A percentile compares a stretch with the other conserved stretches of the same genome.
Conservation (phyloP, 1,284 basidiomycete species). For the Cutaneotrichosporon spelunceum region DNA sequence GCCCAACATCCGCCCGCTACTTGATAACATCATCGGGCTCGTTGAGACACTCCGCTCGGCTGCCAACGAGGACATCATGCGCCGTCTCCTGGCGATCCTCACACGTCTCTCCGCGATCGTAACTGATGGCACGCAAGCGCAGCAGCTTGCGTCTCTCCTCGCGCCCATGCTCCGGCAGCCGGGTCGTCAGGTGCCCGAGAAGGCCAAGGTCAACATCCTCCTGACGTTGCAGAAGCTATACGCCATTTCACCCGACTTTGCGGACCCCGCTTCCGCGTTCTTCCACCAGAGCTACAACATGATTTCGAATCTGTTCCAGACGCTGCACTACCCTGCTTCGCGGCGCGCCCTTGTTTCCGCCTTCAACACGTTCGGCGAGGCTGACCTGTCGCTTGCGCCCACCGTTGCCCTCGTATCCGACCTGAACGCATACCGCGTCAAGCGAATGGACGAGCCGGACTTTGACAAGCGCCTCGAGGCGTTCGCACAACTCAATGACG, state of each 20-base stretch:
- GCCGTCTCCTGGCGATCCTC: conserved; percentile 78
- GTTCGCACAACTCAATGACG: conserved; percentile 67
- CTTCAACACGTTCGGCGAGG: conserved; percentile 61
- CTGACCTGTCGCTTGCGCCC: conserved; percentile 56
- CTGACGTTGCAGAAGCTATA: conserved; percentile 71
- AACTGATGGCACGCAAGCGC: conserved; percentile 67
- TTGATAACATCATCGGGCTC: conserved; percentile 70
- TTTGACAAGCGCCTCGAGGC: conserved; percentile 81
- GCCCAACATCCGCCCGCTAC: conserved; percentile 71
- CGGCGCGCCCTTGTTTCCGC: conserved; percentile 65
- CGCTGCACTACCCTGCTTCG: conserved; percentile 66
- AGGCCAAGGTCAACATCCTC: conserved; percentile 79
- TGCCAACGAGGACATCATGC: conserved; percentile 67
- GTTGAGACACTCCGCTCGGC: conserved; percentile 58
- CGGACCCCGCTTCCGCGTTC: conserved; percentile 56
- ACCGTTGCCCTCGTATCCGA: conserved; percentile 62
- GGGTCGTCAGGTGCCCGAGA: conserved; percentile 74
- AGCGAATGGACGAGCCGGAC: conserved; percentile 85
- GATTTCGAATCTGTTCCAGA: conserved; percentile 71
- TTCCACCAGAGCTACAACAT: conserved; percentile 64
- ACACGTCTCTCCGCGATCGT: conserved; percentile 76
- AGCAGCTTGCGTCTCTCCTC: conserved; percentile 70
- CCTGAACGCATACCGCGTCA: conserved; percentile 81
- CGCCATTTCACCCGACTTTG: conserved; percentile 66
- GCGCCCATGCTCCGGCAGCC: conserved; percentile 77